Conservation (phyloP, 2,329 filamentous ascomycete species). For the Didymella pinodella region DNA sequence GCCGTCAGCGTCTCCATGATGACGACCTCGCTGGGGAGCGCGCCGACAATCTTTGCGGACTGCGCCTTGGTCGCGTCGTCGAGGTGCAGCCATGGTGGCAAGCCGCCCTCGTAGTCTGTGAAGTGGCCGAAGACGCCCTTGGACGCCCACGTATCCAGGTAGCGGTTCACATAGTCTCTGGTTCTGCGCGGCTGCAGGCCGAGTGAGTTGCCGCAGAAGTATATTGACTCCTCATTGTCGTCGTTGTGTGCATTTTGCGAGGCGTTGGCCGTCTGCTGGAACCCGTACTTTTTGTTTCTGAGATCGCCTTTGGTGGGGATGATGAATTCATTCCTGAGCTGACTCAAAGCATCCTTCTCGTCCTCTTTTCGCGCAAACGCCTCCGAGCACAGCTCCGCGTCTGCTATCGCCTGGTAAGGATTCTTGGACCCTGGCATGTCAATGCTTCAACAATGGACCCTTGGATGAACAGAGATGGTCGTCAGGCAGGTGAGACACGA, state of each 20-base stretch:
- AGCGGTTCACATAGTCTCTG: conserved; percentile 70
- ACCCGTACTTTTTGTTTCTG: conserved; percentile 63
- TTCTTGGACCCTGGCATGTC: conserved; percentile 39
- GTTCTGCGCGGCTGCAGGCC: conserved; percentile 80
- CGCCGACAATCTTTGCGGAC: conserved; percentile 78
- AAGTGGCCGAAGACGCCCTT: conserved; percentile 90
- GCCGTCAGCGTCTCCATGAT: conserved; percentile 88
- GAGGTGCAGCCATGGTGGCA: conserved; percentile 78
- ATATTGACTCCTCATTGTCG: conserved; percentile 64
- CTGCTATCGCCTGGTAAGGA: conserved; percentile 31
- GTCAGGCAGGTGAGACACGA: not conserved
- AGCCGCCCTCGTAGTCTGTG: conserved; percentile 69
- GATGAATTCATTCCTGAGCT: conserved; percentile 72
- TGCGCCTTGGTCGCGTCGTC: conserved; percentile 76
- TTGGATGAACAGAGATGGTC: not conserved
- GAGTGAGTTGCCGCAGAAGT: conserved; percentile 90
- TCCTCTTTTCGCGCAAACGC: conserved; percentile 47
- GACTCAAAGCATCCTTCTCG: conserved; percentile 48
- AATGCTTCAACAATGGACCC: not conserved
- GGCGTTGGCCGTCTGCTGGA: conserved; percentile 20
- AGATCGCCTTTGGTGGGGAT: conserved; percentile 78
- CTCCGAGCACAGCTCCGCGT: conserved; percentile 39
- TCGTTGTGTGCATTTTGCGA: conserved; percentile 27
- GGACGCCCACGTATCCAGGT: conserved; percentile 83
- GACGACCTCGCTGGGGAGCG: conserved; percentile 75